Evolutionary conservation across 495 filamentous ascomycete genomes (phyloP), one percentile per base, ranked within the genome.

Genomic region (Neurospora sublineolata): DNA sequence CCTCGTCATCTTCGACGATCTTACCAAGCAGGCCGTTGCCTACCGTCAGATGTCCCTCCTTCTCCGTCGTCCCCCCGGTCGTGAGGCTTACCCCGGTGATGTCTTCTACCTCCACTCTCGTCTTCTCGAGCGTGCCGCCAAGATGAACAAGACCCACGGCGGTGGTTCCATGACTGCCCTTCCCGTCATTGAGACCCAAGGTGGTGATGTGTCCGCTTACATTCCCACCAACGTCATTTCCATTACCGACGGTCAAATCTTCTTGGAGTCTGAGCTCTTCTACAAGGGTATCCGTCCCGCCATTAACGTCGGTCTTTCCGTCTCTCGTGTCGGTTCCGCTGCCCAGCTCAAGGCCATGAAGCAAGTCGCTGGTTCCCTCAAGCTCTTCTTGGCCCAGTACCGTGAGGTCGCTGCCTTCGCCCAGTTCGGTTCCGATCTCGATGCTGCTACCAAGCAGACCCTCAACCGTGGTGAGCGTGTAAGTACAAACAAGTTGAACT

Each of bases 161-260:
- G 92, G 91, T 84, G 95, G 95, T 80, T 98, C 95, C 77, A 87
- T 99, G 80, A 99, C 95, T 83, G 96, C 96, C 75, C 91, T 99
- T 68, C 95, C 95, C 82, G 85, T 99, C 86, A 99, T 99, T 82
- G 95, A 99, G 88, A 99, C 95, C 83, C 96, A 98, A 88, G 95
- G 95, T 91, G 95, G 95, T 92, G 95, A 99, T 85, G 95, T 99
- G 84, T 98, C 96, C 79, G 95, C 95, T 77, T 99, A 98, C 86
- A 99, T 99, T 88, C 95, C 95, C 80, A 99, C 95, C 87, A 99
- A 99, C 88, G 95, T 99, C 87, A 99, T 99, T 89, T 98, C 96
- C 81, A 99, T 99, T 80, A 99, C 95, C 75, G 95, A 99, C 79
- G 95, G 95, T 72, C 95, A 99, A 87, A 99, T 99, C 85, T 99